Percentiles rank a stretch among this genome's conserved stretches.
Evolutionary conservation across 78 protist species (phyloP).

Genomic region (Trichosphaerium sp.): DNA sequence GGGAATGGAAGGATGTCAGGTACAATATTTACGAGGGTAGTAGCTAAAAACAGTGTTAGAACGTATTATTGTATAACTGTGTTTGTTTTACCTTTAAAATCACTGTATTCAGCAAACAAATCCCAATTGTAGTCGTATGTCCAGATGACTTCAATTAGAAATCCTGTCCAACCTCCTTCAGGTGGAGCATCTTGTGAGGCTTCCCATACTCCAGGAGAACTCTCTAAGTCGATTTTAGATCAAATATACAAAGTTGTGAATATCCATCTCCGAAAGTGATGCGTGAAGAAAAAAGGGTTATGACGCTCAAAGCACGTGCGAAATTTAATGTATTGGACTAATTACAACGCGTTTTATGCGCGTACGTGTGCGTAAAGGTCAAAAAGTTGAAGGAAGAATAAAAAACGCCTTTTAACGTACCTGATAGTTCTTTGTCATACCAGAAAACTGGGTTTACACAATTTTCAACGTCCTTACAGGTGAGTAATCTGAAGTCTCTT

Average conservation of each 20-base stretch:
- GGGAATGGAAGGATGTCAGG: conserved; percentile 39
- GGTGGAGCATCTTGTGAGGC: no score
- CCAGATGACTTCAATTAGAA: conserved; percentile 29
- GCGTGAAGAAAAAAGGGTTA: no score
- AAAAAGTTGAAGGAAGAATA: conserved; percentile 6
- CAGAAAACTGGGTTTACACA: conserved; percentile 40
- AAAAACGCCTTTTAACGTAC: conserved; percentile 1
- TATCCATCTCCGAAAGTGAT: no score
- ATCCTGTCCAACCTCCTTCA: conserved; percentile 30
- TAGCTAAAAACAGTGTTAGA: conserved; percentile 20
- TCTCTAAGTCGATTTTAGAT: no score
- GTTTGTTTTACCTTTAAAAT: background rate
- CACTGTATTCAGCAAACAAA: no score
- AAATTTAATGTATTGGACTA: no score
- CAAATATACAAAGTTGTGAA: no score
- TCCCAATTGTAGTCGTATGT: no score
- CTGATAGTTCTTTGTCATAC: conserved; percentile 1
- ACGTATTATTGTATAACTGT: conserved; percentile 16
- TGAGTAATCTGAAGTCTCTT: conserved; percentile 46
- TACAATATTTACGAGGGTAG: conserved; percentile 14
- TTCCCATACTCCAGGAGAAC: no score
- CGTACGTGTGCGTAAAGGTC: no score
- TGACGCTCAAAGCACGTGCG: no score
- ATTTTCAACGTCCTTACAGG: conserved; percentile 16
- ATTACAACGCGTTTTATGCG: no score